Base-by-base conservation (phyloP, 2,329 filamentous ascomycete genomes). In the Sclerotinia borealis region DNA sequence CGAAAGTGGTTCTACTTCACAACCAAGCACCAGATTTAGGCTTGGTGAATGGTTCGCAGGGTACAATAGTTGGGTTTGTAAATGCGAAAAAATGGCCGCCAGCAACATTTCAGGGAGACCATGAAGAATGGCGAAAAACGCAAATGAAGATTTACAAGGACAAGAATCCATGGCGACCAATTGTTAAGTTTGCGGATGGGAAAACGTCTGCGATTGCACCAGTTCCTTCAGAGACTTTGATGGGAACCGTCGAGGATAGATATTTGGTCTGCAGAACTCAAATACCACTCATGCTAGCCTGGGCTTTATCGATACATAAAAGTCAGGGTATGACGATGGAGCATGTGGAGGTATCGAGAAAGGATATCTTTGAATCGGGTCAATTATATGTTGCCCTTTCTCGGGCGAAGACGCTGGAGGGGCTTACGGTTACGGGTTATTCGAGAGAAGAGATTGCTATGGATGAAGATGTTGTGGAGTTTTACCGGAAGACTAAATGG, bases 281-380 rank as follows among this genome's bases (percentile, higher is more conserved):
- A 65, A 76, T 85, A 6, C 95, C 95, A 0, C 81, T 98, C 54
- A 96, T 96, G 61, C 80, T 98, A 27, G 93, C 93, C 0, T 98
- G 95, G 95, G 93, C 95, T 1, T 78, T 98, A 37, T 96, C 92
- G 1, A 98, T 99, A 63, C 95, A 99, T 80, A 98, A 98, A 77
- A 93, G 93, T 0, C 93, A 97, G 74, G 93, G 93, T 1, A 93
- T 97, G 76, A 97, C 93, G 0, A 54, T 73, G 7, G 59, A 71
- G 4, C 63, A 66, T 56, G 68, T 72, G 2, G 68, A 71, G 50
- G 71, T 72, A 2, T 70, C 68, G 1, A 65, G 65, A 5, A 56
- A 64, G 1, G 62, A 71, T 61, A 68, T 72, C 9, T 73, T 73
- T 51, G 71, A 72, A 36, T 48, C 59, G 1, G 72, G 71, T 0